These are phyloP conservation scores for Puccinia polysora DNA, from an alignment of 1,284 basidiomycete species.

Conservation along the genomic window DNA sequence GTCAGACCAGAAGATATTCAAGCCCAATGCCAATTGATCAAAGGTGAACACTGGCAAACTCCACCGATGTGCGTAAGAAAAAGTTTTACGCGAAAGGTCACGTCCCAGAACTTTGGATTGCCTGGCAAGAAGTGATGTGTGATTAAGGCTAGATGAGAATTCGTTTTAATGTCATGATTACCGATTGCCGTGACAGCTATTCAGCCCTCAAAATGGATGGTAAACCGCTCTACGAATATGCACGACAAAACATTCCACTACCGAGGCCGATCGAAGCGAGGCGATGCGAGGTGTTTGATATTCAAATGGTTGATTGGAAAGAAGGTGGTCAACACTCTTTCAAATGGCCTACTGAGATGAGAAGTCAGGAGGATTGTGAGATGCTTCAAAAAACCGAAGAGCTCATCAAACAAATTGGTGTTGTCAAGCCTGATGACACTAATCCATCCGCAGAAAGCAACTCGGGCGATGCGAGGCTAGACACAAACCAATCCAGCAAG, in stretches of 20 bases:
- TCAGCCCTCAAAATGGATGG: conserved; percentile 99
- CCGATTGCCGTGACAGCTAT: conserved; percentile 62
- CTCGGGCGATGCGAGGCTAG: background rate
- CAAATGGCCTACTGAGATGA: conserved; percentile 65
- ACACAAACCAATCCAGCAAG: conserved; percentile 1
- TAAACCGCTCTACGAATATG: conserved; percentile 91
- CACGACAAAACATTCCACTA: conserved; percentile 78
- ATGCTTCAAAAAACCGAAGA: conserved; percentile 63
- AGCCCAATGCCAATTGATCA: conserved; percentile 67
- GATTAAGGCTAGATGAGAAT: background rate
- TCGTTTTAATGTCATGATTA: conserved; percentile 36
- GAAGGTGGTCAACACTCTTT: conserved; percentile 53
- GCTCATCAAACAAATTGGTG: conserved; percentile 53
- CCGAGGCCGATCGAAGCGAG: conserved; percentile 87
- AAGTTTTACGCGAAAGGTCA: background rate
- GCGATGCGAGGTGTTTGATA: conserved; percentile 72
- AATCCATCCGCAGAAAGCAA: conserved; percentile 49
- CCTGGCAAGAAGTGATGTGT: background rate
- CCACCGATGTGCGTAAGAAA: conserved; percentile 88
- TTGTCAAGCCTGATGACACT: conserved; percentile 8
- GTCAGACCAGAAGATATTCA: conserved; percentile 75
- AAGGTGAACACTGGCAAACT: conserved; percentile 80
- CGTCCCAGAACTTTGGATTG: background rate
- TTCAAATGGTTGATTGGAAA: conserved; percentile 60
- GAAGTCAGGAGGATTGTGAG: conserved; percentile 66